Conservation (phyloP, 345 rosid genomes). For the Litchi chinensis region DNA sequence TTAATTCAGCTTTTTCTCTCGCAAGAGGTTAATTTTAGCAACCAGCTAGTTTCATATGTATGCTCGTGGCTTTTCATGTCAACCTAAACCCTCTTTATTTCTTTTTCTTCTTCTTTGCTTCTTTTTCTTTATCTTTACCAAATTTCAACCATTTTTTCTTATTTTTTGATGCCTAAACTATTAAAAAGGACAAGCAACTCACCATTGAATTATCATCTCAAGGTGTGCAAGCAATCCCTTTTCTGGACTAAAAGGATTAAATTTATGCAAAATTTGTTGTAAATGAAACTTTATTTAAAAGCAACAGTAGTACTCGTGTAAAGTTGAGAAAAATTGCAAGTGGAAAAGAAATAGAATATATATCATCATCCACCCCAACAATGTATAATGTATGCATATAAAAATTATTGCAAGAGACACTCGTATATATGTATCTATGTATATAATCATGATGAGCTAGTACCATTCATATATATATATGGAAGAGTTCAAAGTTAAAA, state of each 20-base stretch:
- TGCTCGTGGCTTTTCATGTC: conserved; percentile 11
- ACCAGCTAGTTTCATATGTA: background rate
- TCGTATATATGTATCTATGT: no score
- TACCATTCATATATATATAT: no score
- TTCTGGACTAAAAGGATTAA: conserved; percentile 7
- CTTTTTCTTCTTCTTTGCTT: background rate
- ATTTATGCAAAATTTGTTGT: conserved; percentile 1
- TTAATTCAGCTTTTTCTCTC: background rate
- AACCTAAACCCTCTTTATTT: background rate
- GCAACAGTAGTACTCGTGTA: conserved; percentile 3
- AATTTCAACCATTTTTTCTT: conserved; percentile 11
- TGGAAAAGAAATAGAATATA: conserved; percentile 9
- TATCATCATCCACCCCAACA: background rate
- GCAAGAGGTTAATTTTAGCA: background rate
- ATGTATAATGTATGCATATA: no score
- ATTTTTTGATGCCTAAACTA: background rate
- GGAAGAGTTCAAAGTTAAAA: background rate
- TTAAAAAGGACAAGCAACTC: background rate
- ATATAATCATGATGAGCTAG: background rate
- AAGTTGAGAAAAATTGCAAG: conserved; percentile 18
- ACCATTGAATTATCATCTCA: background rate
- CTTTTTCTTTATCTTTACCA: background rate
- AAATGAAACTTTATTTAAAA: conserved; percentile 21
- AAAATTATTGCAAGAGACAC: background rate
- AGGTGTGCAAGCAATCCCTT: background rate